Evolutionary conservation across 176 grass and related monocot genomes (phyloP).

Genomic region (Thalia dealbata): DNA sequence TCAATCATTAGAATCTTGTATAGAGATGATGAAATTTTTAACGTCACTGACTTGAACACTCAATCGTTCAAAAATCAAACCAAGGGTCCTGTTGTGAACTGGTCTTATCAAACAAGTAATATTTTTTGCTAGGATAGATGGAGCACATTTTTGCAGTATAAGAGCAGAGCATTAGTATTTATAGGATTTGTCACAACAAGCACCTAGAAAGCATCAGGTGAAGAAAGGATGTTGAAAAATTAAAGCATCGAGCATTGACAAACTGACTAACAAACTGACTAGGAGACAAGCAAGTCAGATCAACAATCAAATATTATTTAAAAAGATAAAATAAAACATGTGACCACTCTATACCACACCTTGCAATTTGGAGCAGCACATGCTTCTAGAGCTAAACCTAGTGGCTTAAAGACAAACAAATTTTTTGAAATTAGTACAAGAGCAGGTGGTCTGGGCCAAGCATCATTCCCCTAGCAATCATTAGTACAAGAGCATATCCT

Average conservation of each 20-base stretch:
- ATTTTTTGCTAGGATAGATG: slow-evolving; percentile 91
- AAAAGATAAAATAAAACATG: no score
- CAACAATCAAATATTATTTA: not conserved
- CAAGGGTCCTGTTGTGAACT: slow-evolving; percentile 96
- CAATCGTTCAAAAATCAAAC: slow-evolving; percentile 71
- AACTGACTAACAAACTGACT: no score
- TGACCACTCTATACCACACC: slow-evolving; percentile 20
- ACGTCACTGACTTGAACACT: slow-evolving; percentile 81
- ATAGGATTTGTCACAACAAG: slow-evolving; percentile 92
- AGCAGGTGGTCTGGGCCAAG: slow-evolving; percentile 58
- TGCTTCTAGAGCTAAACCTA: slow-evolving; percentile 84
- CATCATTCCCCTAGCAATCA: slow-evolving; percentile 71
- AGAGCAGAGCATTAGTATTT: slow-evolving; percentile 97
- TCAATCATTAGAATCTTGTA: no score
- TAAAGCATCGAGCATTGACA: not conserved
- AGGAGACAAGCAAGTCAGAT: not conserved
- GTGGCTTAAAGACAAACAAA: slow-evolving; percentile 94
- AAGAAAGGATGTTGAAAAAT: not conserved
- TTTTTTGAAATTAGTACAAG: slow-evolving; percentile 93
- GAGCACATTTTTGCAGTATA: slow-evolving; percentile 94
- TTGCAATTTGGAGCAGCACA: slow-evolving; percentile 90
- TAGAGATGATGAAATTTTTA: slow-evolving; percentile 76
- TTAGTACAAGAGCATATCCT: slow-evolving; percentile 52
- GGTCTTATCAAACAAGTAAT: slow-evolving; percentile 88
- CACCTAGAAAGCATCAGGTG: slow-evolving; percentile 36